Evolutionary conservation across 2,329 filamentous ascomycete species (phyloP), one percentile per base, ranked within the genome.

Genomic region (Fusarium sp.): DNA sequence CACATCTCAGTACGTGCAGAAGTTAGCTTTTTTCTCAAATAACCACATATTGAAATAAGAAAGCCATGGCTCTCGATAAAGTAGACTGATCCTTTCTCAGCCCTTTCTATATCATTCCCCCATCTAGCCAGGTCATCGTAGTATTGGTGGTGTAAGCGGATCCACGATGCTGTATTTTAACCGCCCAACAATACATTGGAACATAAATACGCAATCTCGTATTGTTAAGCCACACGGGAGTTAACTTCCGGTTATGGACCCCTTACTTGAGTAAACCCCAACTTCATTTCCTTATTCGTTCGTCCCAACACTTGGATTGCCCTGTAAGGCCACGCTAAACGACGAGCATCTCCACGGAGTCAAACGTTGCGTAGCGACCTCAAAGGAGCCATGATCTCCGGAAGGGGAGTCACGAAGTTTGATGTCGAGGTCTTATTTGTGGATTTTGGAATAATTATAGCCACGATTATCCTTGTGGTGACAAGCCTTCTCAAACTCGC

Each of bases 401-500:
- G 10, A 31, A 30, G 38, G 31, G 16, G 33, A 55, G 40, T 45
- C 20, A 20, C 10, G 46, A 40, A 51, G 65, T 45, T 23, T 31
- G 15, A 47, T 20, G 10, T 41, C 59, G 33, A 36, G 41, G 65
- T 55, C 31, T 40, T 37, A 51, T 51, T 51, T 45, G 37, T 28
- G 23, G 47, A 40, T 18, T 28, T 44, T 50, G 41, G 50, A 54
- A 34, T n/a, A 49, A 51, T 34, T 56, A 47, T 55, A 44, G 40
- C 16, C 40, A 33, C 16, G 41, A 38, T 12, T n/a, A 50, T 46
- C 65, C 53, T 40, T 57, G 62, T 18, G 33, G n/a, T 16, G 26
- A 10, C 31, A 18, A 33, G 28, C 40, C 49, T 51, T 68, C 45
- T 62, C 46, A 68, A 68, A 69, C 65, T 66, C 65, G 65, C 65